Conservation (phyloP, 805 yeast genomes). For the Kuraishia floccosa region DNA sequence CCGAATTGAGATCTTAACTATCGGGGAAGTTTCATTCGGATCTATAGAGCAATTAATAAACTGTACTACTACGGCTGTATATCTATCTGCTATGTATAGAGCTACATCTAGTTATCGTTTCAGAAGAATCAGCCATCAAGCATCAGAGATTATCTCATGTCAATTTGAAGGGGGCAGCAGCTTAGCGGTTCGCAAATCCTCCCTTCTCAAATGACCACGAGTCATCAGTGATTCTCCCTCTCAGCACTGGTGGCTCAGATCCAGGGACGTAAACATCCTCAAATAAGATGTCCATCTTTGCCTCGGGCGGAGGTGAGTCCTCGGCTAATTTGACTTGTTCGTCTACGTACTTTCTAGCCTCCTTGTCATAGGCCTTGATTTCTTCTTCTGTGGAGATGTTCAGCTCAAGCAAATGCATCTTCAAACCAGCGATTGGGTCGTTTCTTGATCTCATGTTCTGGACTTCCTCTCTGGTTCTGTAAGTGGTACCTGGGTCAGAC, state of each 20-base stretch:
- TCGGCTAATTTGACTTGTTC: constrained; percentile 92
- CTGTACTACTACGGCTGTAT: too few species aligned
- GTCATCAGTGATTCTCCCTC: constrained; percentile 96
- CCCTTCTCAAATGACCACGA: constrained; percentile 51
- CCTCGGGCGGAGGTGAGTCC: constrained; percentile 90
- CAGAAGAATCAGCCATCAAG: too few species aligned
- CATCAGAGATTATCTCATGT: too few species aligned
- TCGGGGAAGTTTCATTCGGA: too few species aligned
- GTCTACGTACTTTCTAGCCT: constrained; percentile 91
- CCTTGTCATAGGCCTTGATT: constrained; percentile 89
- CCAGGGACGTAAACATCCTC: constrained; percentile 97
- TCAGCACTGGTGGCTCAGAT: constrained; percentile 79
- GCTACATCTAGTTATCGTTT: too few species aligned
- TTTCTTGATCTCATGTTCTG: constrained; percentile 98
- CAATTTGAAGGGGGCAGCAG: too few species aligned
- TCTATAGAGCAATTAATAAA: too few species aligned
- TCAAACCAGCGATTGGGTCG: constrained; percentile 96
- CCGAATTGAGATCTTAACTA: too few species aligned
- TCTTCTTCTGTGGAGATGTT: constrained; percentile 89
- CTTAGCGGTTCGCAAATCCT: constrained; percentile 26
- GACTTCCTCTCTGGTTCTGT: constrained; percentile 99
- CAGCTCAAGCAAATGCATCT: constrained; percentile 73
- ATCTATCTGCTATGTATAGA: too few species aligned
- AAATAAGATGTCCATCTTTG: constrained; percentile 86
- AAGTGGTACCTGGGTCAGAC: constrained; percentile 99